Conservation (phyloP, 2,329 filamentous ascomycete species). For the Colletotrichum tanaceti region DNA sequence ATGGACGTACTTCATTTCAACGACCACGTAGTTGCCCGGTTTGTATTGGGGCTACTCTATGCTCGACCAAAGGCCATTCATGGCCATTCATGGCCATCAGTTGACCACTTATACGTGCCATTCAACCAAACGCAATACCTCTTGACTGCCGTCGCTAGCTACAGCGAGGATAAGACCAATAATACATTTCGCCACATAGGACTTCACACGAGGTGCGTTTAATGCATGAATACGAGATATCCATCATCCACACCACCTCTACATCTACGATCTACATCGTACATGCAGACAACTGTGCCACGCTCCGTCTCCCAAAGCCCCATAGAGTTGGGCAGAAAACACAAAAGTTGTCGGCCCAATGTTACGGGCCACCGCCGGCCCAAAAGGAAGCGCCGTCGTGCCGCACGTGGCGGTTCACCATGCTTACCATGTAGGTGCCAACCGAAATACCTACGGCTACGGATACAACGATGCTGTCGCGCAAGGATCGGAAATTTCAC, state of each 20-base stretch:
- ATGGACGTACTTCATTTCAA: conserved; percentile 9
- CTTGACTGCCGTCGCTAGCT: conserved; percentile 1
- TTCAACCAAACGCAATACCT: background rate
- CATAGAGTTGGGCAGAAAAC: background rate
- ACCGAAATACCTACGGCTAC: conserved; percentile 15
- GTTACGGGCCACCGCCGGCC: conserved; percentile 20
- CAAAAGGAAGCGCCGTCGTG: conserved; percentile 12
- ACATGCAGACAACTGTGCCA: conserved; percentile 16
- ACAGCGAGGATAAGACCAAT: conserved; percentile 8
- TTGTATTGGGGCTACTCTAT: conserved; percentile 14
- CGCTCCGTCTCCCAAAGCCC: conserved; percentile 9
- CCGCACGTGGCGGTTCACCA: conserved; percentile 26
- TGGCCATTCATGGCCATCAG: conserved; percentile 12
- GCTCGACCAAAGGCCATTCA: conserved; percentile 23
- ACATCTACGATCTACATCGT: conserved; percentile 30
- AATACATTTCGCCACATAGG: conserved; percentile 22
- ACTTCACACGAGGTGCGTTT: conserved; percentile 18
- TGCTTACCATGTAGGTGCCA: no score
- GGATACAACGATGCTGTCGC: conserved; percentile 15
- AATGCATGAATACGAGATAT: conserved; percentile 40
- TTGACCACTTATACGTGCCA: conserved; percentile 11
- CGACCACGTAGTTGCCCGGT: background rate
- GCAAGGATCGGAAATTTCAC: conserved; percentile 34
- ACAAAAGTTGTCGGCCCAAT: conserved; percentile 13
- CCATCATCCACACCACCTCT: conserved; percentile 23